Conservation (phyloP, 176 grass and related monocot species). For the Elaeis guineensis region DNA sequence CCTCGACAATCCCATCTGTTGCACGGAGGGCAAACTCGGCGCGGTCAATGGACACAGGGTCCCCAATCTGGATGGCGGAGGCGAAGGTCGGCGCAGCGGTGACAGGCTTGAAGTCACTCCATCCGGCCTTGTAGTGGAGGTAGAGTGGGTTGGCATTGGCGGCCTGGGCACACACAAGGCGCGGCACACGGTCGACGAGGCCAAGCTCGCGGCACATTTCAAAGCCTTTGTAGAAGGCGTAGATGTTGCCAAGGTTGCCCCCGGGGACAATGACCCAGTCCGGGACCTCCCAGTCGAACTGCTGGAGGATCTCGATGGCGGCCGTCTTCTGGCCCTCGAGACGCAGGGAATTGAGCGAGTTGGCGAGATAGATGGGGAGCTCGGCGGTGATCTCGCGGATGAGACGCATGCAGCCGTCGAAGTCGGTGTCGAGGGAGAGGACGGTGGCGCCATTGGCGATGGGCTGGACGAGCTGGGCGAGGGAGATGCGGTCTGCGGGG, state of each 20-base stretch:
- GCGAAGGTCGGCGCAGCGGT: conserved; percentile 62
- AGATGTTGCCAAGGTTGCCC: conserved; percentile 89
- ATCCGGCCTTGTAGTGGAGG: conserved; percentile 72
- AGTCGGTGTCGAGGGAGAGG: conserved; percentile 81
- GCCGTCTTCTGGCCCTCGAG: conserved; percentile 88
- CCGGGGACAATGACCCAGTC: conserved; percentile 89
- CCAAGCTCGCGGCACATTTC: conserved; percentile 87
- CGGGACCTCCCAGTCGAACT: conserved; percentile 95
- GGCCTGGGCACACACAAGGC: conserved; percentile 78
- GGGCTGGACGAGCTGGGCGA: conserved; percentile 84
- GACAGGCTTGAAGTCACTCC: conserved; percentile 61
- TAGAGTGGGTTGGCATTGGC: conserved; percentile 80
- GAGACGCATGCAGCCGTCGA: conserved; percentile 89
- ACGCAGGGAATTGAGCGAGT: conserved; percentile 78
- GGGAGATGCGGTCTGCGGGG: conserved; percentile 71
- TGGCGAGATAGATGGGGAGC: conserved; percentile 82
- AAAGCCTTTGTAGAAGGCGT: conserved; percentile 96
- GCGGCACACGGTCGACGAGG: conserved; percentile 61
- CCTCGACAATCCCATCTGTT: conserved; percentile 73
- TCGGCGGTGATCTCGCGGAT: conserved; percentile 89
- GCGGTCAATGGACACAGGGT: conserved; percentile 68
- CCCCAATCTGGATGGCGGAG: conserved; percentile 77
- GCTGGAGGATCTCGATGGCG: conserved; percentile 91
- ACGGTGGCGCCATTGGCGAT: conserved; percentile 95
- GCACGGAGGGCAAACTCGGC: conserved; percentile 57